phyloP scores from a whole-genome alignment of 1,284 basidiomycete species.

The Porogramme epimiltina region DNA sequence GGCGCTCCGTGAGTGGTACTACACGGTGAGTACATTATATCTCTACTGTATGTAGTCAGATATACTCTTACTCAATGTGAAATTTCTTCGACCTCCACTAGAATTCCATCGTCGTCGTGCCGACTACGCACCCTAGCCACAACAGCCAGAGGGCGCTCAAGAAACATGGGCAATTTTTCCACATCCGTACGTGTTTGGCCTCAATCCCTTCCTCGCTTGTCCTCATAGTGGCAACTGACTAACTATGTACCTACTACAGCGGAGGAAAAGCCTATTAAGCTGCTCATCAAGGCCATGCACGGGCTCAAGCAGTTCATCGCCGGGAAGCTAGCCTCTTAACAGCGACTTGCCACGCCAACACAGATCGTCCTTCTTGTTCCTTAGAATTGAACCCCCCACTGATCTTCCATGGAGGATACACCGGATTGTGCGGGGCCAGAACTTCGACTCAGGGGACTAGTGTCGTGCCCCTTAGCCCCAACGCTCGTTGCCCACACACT shows the following conservation, averaged over 20 bases:
- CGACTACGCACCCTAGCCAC: constrained; percentile 55
- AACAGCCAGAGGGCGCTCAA: constrained; percentile 54
- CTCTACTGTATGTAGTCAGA: too few relatives aligned
- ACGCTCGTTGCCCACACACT: not conserved
- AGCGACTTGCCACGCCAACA: too few relatives aligned
- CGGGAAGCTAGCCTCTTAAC: too few relatives aligned
- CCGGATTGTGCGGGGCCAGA: too few relatives aligned
- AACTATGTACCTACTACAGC: constrained; percentile 38
- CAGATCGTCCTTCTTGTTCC: too few relatives aligned
- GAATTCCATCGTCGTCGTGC: constrained; percentile 70
- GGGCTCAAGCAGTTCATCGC: constrained; percentile 54
- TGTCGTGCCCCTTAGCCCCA: not conserved
- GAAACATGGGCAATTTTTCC: constrained; percentile 60
- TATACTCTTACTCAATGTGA: too few relatives aligned
- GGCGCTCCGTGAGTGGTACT: constrained; percentile 65
- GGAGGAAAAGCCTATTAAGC: constrained; percentile 60
- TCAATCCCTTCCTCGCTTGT: not conserved
- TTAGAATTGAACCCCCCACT: too few relatives aligned
- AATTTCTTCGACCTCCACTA: constrained; percentile 28
- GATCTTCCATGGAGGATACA: too few relatives aligned
- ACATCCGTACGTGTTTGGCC: constrained; percentile 46
- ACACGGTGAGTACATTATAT: constrained; percentile 52
- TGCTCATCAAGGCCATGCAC: constrained; percentile 63
- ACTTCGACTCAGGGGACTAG: too few relatives aligned
- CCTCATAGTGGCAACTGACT: not conserved